phyloP scores from a whole-genome alignment of 352 stramenopile species.

The Thraustotheca clavata region DNA sequence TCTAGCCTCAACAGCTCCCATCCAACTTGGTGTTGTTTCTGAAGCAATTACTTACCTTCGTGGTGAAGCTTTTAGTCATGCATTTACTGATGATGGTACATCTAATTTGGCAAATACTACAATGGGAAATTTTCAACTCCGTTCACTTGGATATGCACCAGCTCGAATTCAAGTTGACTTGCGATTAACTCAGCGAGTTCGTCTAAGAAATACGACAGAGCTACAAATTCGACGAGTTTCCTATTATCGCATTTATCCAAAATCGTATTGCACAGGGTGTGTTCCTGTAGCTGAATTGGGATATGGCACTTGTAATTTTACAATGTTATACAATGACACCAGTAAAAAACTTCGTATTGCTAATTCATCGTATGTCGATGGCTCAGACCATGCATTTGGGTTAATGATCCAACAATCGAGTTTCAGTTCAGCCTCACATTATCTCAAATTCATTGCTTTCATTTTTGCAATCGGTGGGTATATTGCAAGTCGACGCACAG shows the following conservation, averaged over 20 bases:
- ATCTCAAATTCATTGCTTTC: not conserved
- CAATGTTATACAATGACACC: not conserved
- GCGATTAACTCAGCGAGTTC: not conserved
- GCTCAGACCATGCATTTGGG: not conserved
- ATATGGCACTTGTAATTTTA: slow-evolving; percentile 5
- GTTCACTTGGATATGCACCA: not conserved
- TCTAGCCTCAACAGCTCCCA: not conserved
- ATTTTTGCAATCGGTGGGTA: not conserved
- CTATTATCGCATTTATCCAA: slow-evolving; percentile 8
- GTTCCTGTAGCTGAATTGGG: slow-evolving; percentile 2
- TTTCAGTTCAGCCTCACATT: not conserved
- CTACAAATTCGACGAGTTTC: not conserved
- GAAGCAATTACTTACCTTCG: slow-evolving; percentile 8
- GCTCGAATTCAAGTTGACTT: slow-evolving; percentile 10
- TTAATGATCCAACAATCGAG: slow-evolving; percentile 10
- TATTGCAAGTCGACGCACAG: not conserved
- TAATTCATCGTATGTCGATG: not conserved
- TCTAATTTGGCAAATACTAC: not conserved
- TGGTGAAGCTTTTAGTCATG: not conserved
- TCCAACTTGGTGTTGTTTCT: not conserved
- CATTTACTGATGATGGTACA: not conserved
- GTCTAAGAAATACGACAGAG: not conserved
- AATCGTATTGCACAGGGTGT: slow-evolving; percentile 20
- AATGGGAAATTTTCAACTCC: not conserved
- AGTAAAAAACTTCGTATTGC: not conserved